Base-by-base conservation (phyloP, 1,284 basidiomycete genomes). In the Irpex rosettiformis region DNA sequence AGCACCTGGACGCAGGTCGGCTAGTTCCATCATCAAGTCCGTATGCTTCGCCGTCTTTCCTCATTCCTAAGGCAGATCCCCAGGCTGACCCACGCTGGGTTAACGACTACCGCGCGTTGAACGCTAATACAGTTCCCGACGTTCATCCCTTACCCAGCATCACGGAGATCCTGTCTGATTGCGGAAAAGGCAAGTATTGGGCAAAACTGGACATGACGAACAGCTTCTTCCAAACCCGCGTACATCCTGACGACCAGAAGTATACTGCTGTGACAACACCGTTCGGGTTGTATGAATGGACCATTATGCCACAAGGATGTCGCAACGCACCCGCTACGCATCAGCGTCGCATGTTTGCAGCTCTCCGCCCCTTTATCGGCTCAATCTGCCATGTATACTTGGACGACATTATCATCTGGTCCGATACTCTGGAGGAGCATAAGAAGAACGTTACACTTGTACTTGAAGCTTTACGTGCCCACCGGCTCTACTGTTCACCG, bases 181-280 rank as follows among this genome's bases (percentile, higher is more conserved):
- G 70, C 47, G 69, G 67, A 62, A 68, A 68, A 48, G 73, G 71
- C 0, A 69, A 67, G 48, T 64, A 73, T 16, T 77, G 68, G 67
- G 68, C 56, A 1, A 75, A 70, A 29, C 63, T 79, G 0, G 75
- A 79, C 58, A 75, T 79, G 71, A 79, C 76, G 0, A 73, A 78
- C 57, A 65, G 68, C 0, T 79, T 78, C 60, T 78, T 75, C 61
- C 77, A 77, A 55, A 51, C 47, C 3, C 4, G 51, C 4, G 51
- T 52, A 28, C 51, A 52, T 25, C 24, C 22, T 1, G 51, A 52
- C 51, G 51, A 52, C 51, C 24, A 27, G n/a, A 29, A 25, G 7
- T 40, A 37, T 4, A 54, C 52, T 3, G 52, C 52, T 2, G 52
- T 54, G 7, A 54, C 52, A 33, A 54, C 52, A 6, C 52, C 52